Evolutionary conservation across 768 basidiomycete genomes (phyloP).

Genomic region (Termitomyces sp.): DNA sequence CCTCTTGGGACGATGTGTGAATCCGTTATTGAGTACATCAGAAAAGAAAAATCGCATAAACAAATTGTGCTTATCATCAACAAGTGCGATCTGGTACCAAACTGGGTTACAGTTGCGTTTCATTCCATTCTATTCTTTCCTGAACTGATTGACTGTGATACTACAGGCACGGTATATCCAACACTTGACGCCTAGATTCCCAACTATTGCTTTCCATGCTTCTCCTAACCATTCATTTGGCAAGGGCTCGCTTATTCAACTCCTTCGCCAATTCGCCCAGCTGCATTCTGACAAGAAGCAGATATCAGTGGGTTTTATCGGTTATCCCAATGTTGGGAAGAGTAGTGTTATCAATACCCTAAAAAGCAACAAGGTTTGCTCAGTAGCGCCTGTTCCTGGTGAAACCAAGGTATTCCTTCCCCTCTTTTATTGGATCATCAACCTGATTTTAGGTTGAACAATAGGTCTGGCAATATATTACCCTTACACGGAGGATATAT

Average conservation of each 20-base stretch:
- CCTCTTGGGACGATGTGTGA: slow-evolving; percentile 94
- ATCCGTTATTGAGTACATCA: slow-evolving; percentile 86
- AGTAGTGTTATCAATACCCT: slow-evolving; percentile 97
- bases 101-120: slow-evolving; percentile 90
- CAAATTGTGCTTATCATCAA: slow-evolving; percentile 96
- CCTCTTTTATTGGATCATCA: slow-evolving; percentile 9
- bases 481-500: slow-evolving; percentile 92
- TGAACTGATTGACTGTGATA: neutral
- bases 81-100: slow-evolving; percentile 97
- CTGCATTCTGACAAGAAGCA: slow-evolving; percentile 99
- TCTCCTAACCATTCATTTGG: slow-evolving; percentile 99
- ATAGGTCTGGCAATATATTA: slow-evolving; percentile 98
- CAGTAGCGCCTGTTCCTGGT: slow-evolving; percentile 93
- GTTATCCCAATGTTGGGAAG: slow-evolving; percentile 98
- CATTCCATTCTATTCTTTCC: slow-evolving; percentile 1
- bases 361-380: slow-evolving; percentile 96
- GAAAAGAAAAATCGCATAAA: slow-evolving; percentile 96
- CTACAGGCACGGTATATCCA: slow-evolving; percentile 89
- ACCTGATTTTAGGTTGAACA: neutral
- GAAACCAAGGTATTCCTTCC: slow-evolving; percentile 74
- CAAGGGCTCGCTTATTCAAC: slow-evolving; percentile 96
- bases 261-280: slow-evolving; percentile 93
- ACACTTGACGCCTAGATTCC: slow-evolving; percentile 90
- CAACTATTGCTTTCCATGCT: slow-evolving; percentile 97
- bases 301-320: slow-evolving; percentile 96